Percentiles rank a stretch among this genome's conserved stretches.
These are phyloP conservation scores for Xerocomellus intermedius DNA, from an alignment of 768 basidiomycete genomes.

Conservation along the genomic window DNA sequence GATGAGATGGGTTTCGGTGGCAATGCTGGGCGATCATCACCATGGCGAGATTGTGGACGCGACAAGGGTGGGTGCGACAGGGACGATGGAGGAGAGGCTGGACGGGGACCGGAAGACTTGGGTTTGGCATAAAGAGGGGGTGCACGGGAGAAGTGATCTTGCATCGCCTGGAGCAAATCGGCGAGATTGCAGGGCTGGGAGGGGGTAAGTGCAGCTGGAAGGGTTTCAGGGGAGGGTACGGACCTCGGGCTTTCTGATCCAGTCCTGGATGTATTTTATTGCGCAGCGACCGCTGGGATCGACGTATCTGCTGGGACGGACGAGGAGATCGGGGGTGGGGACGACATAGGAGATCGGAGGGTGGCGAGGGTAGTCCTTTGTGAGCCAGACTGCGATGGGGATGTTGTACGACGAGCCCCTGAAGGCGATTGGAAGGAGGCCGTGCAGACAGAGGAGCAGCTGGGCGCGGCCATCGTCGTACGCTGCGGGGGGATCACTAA, in stretches of 20 bases:
- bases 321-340: slow-evolving; percentile 87
- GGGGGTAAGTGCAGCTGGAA: neutral
- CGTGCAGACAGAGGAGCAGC: slow-evolving; percentile 86
- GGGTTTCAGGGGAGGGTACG: slow-evolving; percentile 10
- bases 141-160: slow-evolving; percentile 75
- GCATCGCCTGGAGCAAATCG: slow-evolving; percentile 72
- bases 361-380: slow-evolving; percentile 75
- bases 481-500: slow-evolving; percentile 43
- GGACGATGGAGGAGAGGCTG: slow-evolving; percentile 8
- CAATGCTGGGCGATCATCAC: slow-evolving; percentile 36
- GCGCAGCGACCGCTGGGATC: slow-evolving; percentile 78
- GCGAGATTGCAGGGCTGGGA: slow-evolving; percentile 74
- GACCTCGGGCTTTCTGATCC: slow-evolving; percentile 76
- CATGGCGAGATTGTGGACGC: slow-evolving; percentile 15
- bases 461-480: slow-evolving; percentile 95
- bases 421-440: slow-evolving; percentile 85
- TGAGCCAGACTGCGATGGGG: slow-evolving; percentile 86
- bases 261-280: slow-evolving; percentile 68
- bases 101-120: slow-evolving; percentile 31
- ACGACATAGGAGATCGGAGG: slow-evolving; percentile 91
- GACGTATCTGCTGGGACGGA: slow-evolving; percentile 70
- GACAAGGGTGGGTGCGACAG: slow-evolving; percentile 25
- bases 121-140: slow-evolving; percentile 93
- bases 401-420: slow-evolving; percentile 84
- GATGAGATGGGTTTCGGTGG: slow-evolving; percentile 38